A percentile compares a stretch with the other conserved stretches of the same genome.
Conservation (phyloP, 768 basidiomycete species). For the Tephrocybe rancida region DNA sequence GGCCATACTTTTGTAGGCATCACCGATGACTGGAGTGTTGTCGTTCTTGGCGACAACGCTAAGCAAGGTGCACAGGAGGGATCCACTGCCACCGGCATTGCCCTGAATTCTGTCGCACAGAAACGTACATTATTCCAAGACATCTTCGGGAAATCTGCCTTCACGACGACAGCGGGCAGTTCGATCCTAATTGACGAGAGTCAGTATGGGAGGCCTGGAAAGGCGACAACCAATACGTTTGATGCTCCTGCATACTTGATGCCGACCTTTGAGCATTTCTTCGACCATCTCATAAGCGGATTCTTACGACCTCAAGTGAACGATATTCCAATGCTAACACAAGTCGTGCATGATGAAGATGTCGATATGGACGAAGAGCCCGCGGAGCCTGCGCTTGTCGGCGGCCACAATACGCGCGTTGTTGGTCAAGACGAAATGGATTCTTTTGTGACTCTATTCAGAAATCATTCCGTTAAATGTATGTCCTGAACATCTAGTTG, state of each 20-base stretch:
- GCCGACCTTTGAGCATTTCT: constrained; percentile 73
- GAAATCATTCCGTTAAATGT: constrained; percentile 47
- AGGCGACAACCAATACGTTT: constrained; percentile 34
- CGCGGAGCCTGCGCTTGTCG: constrained; percentile 13
- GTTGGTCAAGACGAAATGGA: constrained; percentile 61
- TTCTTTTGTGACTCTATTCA: constrained; percentile 67
- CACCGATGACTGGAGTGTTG: constrained; percentile 63
- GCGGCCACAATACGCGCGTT: constrained; percentile 25
- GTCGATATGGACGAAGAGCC: constrained; percentile 45
- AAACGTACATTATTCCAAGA: constrained; percentile 81
- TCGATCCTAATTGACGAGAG: constrained; percentile 9
- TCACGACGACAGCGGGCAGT: constrained; percentile 36
- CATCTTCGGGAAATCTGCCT: constrained; percentile 83
- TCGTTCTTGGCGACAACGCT: constrained; percentile 67
- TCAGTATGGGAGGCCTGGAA: background rate
- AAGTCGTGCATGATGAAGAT: constrained; percentile 35
- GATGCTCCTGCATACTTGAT: constrained; percentile 75
- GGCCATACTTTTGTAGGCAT: constrained; percentile 70
- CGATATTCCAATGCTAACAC: constrained; percentile 1
- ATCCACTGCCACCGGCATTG: constrained; percentile 39
- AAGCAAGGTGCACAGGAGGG: constrained; percentile 43
- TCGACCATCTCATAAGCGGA: constrained; percentile 53
- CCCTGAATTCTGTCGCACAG: constrained; percentile 24
- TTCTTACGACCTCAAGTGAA: constrained; percentile 33
- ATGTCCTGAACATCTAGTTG: constrained; percentile 14